Base-by-base conservation (phyloP, 768 basidiomycete species). In the Udeniomyces megalosporus region DNA sequence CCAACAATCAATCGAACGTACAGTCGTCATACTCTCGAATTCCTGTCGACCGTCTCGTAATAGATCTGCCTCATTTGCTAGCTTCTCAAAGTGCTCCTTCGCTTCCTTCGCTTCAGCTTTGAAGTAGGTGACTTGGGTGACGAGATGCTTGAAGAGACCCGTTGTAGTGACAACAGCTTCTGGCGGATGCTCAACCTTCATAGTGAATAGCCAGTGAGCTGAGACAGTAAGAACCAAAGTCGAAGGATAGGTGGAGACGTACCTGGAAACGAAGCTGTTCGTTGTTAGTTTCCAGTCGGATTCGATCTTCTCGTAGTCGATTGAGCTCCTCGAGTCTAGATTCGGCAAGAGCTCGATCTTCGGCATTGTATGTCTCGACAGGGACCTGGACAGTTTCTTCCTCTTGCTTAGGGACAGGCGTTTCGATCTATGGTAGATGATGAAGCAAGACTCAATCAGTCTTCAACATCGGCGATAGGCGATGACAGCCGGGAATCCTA, bases 121-220 rank as follows among this genome's bases (percentile, higher is more conserved):
- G 32, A 83, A 71, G 38, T 72, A 72, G 2, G 79, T 76, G 3
- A 80, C 74, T 56, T 83, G 80, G 6, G 80, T 77, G 35, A 80
- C 68, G 26, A 88, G 75, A 15, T 76, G 69, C 67, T 79, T 80
- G 71, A 85, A 87, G 56, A 71, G 69, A 8, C 69, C 70, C n/a
- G 69, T 67, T 17, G 66, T 61, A 12, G 69, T 62, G 12, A 73
- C 59, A 31, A 58, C 62, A 2, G 54, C 47, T 54, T 73, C 71
- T 4, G 71, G 61, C 10, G 72, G 72, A 54, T 70, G 68, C 34
- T 69, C 42, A 8, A 66, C 67, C 69, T 69, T 35, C 31, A 10
- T 26, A 22, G 8, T 0, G 49, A 49, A 24, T 14, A 50, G 22
- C 22, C 24, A 34, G 20, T 10, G 26, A 52, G 26, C 7, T 22